Evolutionary conservation across 2,329 filamentous ascomycete genomes (phyloP), one percentile per base, ranked within the genome.

Genomic region (Metarhizium brunneum): DNA sequence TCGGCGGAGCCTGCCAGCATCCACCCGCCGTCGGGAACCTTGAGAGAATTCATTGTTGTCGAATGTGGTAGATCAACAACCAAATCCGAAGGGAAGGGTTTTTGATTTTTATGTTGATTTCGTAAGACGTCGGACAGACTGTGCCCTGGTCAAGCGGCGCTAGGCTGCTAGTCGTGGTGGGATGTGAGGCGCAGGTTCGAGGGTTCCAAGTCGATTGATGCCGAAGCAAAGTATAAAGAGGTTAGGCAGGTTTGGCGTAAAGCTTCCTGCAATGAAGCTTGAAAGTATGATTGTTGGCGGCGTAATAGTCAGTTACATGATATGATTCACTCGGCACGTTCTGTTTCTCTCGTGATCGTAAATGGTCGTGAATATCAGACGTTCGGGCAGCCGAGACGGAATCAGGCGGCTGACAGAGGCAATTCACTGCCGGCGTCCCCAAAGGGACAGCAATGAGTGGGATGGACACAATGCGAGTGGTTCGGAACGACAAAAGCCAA

Each of bases 11-110:
- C 75, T 65, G 80, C 79, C 68, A 85, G 73, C 66, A 76, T 69
- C 67, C 85, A 71, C 70, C 83, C 83, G 62, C 73, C 69, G 60
- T 82, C 78, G 63, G 81, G 79, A 58, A 86, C 75, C 61, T 75
- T 72, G 66, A 85, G 75, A 58, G 73, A 73, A 65, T 78, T 72
- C 79, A 82, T 82, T 54, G 61, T 72, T 63, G 47, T 45, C 4
- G 42, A 7, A 14, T 45, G 2, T 25, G 18, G 18, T 32, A 38
- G 6, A 6, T 32, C 16, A 40, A 48, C n/a, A 25, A 35, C 14
- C 30, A 25, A 3, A 57, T 58, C 55, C 55, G 54, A 54, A 59
- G 61, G 57, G 60, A 58, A 59, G 58, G 56, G 57, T 20, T 61
- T 40, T 25, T 50, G 18, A 13, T 25, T 47, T 42, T 50, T 13